Conservation (phyloP, 306 rosid species). For the Carpinus viminea region DNA sequence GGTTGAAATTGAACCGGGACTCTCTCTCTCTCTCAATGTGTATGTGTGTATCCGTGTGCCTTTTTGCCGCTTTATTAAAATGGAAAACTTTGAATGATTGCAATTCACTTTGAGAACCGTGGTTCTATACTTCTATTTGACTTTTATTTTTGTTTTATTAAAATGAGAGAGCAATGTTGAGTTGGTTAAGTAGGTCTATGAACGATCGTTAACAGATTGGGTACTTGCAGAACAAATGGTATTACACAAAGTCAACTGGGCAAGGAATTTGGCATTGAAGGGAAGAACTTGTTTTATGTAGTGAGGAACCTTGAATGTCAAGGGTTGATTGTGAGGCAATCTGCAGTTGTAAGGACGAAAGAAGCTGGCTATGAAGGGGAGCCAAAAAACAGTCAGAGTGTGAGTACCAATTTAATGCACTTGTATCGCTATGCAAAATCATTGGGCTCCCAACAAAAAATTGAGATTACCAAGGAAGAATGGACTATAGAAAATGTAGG, state of each 20-base stretch:
- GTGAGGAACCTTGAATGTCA: constrained; percentile 74
- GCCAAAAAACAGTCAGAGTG: constrained; percentile 40
- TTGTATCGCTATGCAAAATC: constrained; percentile 69
- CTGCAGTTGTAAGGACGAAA: constrained; percentile 69
- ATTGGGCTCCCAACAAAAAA: constrained; percentile 62
- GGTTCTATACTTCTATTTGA: not conserved
- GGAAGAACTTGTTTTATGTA: constrained; percentile 64
- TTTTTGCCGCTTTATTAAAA: not conserved
- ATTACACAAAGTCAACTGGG: constrained; percentile 76
- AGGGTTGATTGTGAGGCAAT: constrained; percentile 69
- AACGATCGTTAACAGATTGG: not conserved
- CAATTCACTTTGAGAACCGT: constrained; percentile 1
- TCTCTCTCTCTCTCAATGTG: not conserved
- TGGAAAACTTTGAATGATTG: not conserved
- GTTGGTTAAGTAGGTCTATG: constrained; percentile 11
- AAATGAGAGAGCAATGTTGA: not conserved
- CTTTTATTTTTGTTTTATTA: not conserved
- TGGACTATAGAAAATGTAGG: constrained; percentile 25
- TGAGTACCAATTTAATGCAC: constrained; percentile 74
- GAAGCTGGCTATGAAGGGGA: constrained; percentile 49
- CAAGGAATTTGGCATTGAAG: constrained; percentile 61
- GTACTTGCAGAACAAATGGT: constrained; percentile 52
- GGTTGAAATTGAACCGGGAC: not conserved
- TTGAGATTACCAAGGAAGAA: constrained; percentile 60
- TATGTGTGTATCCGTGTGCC: not conserved